A percentile compares a stretch with the other conserved stretches of the same genome.
These are phyloP conservation scores for Podospora fimiseda DNA, from an alignment of 495 filamentous ascomycete species.

Conservation along the genomic window DNA sequence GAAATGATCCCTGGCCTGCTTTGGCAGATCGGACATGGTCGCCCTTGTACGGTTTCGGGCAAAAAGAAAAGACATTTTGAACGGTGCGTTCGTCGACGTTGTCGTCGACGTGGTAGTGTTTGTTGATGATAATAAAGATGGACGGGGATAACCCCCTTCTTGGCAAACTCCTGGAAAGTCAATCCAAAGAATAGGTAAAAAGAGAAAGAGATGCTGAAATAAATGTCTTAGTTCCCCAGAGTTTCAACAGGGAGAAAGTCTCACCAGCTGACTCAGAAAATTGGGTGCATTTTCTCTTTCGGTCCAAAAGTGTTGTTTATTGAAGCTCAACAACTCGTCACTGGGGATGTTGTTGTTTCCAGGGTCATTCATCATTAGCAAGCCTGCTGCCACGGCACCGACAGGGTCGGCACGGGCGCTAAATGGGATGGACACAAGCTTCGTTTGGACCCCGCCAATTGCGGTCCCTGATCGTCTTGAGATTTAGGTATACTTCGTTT, in stretches of 20 bases:
- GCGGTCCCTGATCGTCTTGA: not conserved
- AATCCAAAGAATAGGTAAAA: no score
- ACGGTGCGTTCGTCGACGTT: constrained; percentile 5
- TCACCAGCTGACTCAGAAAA: no score
- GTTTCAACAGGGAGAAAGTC: no score
- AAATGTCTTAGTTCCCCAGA: no score
- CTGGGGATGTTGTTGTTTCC: constrained; percentile 7
- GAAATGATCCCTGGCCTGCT: constrained; percentile 50
- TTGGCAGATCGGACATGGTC: constrained; percentile 45
- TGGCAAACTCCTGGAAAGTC: no score
- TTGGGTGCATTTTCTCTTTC: no score
- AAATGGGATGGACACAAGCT: constrained; percentile 1
- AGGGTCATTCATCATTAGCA: not conserved
- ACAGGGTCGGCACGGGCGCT: constrained; percentile 18
- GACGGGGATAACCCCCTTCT: no score
- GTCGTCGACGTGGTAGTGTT: no score
- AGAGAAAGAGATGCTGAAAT: no score
- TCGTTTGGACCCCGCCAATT: not conserved
- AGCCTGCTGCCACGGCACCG: constrained; percentile 16
- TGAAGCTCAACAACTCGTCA: constrained; percentile 6
- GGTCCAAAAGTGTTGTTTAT: constrained; percentile 15
- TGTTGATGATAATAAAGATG: no score
- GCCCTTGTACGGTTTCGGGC: constrained; percentile 58
- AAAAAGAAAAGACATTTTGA: constrained; percentile 86
- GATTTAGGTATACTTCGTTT: not conserved